Percentiles rank a stretch among this genome's conserved stretches.
Conservation (phyloP, 768 basidiomycete genomes). For the Amanita exitialis region DNA sequence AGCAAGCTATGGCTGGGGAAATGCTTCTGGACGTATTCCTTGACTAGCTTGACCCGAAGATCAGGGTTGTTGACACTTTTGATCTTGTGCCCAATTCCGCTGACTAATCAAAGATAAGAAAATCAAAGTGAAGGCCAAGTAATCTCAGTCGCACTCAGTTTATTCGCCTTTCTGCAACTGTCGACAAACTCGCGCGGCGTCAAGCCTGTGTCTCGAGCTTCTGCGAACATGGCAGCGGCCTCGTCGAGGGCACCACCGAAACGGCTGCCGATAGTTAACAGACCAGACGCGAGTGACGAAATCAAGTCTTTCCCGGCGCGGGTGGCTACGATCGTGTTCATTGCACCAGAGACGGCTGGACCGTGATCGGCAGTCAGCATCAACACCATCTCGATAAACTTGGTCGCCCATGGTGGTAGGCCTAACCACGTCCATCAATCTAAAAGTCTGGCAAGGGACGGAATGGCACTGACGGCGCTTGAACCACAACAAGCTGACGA, state of each 20-base stretch:
- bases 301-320: slow-evolving; percentile 99
- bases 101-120: slow-evolving; percentile 38
- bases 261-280: slow-evolving; percentile 94
- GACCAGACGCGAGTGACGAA: slow-evolving; percentile 90
- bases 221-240: slow-evolving; percentile 92
- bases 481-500: slow-evolving; percentile 95
- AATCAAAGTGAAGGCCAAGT: background rate
- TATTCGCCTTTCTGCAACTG: slow-evolving; percentile 85
- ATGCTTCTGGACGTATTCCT: slow-evolving; percentile 91
- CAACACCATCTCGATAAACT: slow-evolving; percentile 99
- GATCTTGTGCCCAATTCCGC: slow-evolving; percentile 99
- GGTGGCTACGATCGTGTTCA: slow-evolving; percentile 99
- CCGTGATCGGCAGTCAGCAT: slow-evolving; percentile 99
- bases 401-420: slow-evolving; percentile 87
- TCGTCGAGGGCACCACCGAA: slow-evolving; percentile 99
- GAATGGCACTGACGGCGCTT: slow-evolving; percentile 56
- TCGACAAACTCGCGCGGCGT: slow-evolving; percentile 99
- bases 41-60: slow-evolving; percentile 85
- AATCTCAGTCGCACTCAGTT: slow-evolving; percentile 56
- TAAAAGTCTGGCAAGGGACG: background rate
- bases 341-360: slow-evolving; percentile 94
- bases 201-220: slow-evolving; percentile 81
- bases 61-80: slow-evolving; percentile 97
- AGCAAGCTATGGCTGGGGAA: slow-evolving; percentile 93
- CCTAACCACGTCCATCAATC: slow-evolving; percentile 15